Conservation (phyloP, 176 grass and related monocot genomes). For the Themeda triandra region DNA sequence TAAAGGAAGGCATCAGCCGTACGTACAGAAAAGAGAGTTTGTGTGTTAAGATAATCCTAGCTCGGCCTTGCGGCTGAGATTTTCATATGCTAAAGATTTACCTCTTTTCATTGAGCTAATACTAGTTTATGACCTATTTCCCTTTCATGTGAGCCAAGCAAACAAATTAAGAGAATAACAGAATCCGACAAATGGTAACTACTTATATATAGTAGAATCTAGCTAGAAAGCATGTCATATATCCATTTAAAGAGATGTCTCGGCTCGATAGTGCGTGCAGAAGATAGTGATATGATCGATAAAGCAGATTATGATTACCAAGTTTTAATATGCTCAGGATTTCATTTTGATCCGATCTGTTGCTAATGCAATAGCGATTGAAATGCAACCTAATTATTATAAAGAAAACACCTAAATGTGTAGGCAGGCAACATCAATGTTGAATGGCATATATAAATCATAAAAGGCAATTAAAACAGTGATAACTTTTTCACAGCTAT, state of each 20-base stretch:
- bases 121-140: constrained; percentile 32
- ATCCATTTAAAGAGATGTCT: constrained; percentile 31
- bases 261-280: not conserved
- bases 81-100: constrained; percentile 12
- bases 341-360: not conserved
- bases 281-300: not conserved
- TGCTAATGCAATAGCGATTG: not conserved
- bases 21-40: not conserved
- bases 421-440: constrained; percentile 35
- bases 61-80: constrained; percentile 14
- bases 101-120: constrained; percentile 9
- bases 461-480: constrained; percentile 18
- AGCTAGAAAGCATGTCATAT: constrained; percentile 31
- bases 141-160: constrained; percentile 15
- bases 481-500: not conserved
- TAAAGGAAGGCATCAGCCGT: constrained; percentile 9
- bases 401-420: constrained; percentile 2
- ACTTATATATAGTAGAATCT: constrained; percentile 38
- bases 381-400: constrained; percentile 7
- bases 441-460: constrained; percentile 22
- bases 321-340: not conserved
- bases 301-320: constrained; percentile 4
- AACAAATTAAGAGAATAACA: constrained; percentile 30
- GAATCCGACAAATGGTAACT: constrained; percentile 43
- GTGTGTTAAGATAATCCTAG: constrained; percentile 9